Evolutionary conservation across 495 filamentous ascomycete species (phyloP).

Genomic region (Penicillium diatomitis): DNA sequence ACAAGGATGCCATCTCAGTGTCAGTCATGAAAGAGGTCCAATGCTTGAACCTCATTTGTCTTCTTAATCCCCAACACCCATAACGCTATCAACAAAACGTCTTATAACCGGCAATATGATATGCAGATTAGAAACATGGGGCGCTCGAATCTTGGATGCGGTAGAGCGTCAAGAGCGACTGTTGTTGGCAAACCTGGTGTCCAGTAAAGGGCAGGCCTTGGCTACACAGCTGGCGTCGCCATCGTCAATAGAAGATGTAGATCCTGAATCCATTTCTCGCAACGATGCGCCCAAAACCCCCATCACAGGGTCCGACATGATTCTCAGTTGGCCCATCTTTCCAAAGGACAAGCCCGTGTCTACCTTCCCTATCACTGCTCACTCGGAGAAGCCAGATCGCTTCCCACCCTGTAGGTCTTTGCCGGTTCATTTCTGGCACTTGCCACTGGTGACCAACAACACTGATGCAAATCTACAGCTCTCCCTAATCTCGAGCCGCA

Average conservation of each 20-base stretch:
- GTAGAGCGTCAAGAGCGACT: constrained; percentile 22
- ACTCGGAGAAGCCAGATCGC: constrained; percentile 19
- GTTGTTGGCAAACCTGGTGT: constrained; percentile 12
- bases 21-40: constrained; percentile 10
- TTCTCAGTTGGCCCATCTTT: constrained; percentile 24
- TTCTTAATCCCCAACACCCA: neutral
- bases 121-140: constrained; percentile 19
- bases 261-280: constrained; percentile 20
- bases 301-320: constrained; percentile 25
- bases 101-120: constrained; percentile 6
- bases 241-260: constrained; percentile 13
- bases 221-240: constrained; percentile 6
- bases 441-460: too few relatives aligned
- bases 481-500: constrained; percentile 14
- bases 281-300: constrained; percentile 23
- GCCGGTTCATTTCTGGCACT: neutral
- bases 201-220: neutral
- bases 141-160: constrained; percentile 17
- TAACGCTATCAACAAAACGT: neutral
- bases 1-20: constrained; percentile 21
- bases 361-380: constrained; percentile 19
- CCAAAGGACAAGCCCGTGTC: constrained; percentile 17
- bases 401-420: constrained; percentile 15
- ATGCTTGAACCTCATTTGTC: neutral
- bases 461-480: neutral